phyloP scores from a whole-genome alignment of 345 rosid species.

The Camelina laxa region DNA sequence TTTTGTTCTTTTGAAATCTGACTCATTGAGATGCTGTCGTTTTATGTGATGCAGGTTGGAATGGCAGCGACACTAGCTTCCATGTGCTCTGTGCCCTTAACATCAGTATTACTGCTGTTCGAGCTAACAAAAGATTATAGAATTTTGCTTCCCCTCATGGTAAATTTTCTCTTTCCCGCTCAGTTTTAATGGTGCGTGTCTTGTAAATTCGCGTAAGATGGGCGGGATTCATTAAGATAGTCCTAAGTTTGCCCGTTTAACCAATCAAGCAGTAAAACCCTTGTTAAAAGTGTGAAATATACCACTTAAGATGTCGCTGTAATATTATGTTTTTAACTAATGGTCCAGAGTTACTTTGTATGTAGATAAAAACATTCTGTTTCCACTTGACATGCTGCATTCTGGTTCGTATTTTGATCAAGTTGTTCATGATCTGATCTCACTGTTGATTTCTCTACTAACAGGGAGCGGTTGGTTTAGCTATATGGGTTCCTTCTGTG shows the following conservation, averaged over 20 bases:
- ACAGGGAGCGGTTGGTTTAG: constrained; percentile 98
- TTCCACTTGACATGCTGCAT: background rate
- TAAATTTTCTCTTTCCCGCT: constrained; percentile 41
- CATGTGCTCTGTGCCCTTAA: constrained; percentile 97
- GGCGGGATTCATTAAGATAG: background rate
- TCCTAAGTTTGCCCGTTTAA: constrained; percentile 5
- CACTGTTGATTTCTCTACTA: constrained; percentile 25
- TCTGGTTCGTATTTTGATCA: constrained; percentile 2
- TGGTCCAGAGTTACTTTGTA: constrained; percentile 6
- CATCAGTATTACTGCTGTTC: constrained; percentile 87
- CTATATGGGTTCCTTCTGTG: constrained; percentile 99
- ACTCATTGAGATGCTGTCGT: constrained; percentile 29
- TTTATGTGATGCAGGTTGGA: constrained; percentile 71
- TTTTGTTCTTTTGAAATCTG: constrained; percentile 23
- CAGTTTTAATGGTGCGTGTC: constrained; percentile 1
- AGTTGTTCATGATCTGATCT: constrained; percentile 21
- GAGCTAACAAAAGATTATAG: constrained; percentile 98
- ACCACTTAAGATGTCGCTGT: background rate
- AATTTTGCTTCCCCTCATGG: constrained; percentile 98
- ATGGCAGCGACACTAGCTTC: constrained; percentile 99
- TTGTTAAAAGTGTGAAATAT: constrained; percentile 6
- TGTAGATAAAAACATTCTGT: background rate
- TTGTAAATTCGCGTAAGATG: background rate
- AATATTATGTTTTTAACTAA: background rate
- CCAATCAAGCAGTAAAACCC: background rate